Percentiles rank a stretch among this genome's conserved stretches.
Evolutionary conservation across 2,329 filamentous ascomycete genomes (phyloP).

Genomic region (Didymella arachidicola): DNA sequence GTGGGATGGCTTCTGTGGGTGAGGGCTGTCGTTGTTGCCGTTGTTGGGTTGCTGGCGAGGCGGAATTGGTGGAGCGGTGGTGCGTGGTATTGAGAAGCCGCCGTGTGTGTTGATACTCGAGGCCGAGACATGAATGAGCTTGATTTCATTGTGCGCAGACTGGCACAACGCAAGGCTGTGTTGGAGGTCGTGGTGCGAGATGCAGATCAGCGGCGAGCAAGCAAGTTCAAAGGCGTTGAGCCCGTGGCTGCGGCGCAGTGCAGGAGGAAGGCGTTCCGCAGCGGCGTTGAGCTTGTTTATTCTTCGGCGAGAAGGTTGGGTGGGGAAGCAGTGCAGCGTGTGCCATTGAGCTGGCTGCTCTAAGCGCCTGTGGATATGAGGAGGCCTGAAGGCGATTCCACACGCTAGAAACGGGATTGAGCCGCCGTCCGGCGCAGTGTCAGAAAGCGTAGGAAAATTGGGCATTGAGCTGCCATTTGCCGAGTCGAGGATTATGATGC

Average conservation of each 20-base stretch:
- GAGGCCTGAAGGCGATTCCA: slow-evolving; percentile 1
- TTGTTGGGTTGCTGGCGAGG: no score
- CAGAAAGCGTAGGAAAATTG: background rate
- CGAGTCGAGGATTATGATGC: background rate
- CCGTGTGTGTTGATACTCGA: background rate
- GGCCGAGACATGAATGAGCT: background rate
- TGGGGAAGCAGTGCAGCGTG: slow-evolving; percentile 6
- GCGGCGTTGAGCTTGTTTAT: slow-evolving; percentile 8
- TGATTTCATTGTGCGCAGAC: background rate
- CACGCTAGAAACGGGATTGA: slow-evolving; percentile 7
- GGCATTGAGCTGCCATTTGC: background rate
- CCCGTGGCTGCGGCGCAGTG: slow-evolving; percentile 9
- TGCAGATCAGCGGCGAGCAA: background rate
- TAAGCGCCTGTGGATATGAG: slow-evolving; percentile 14
- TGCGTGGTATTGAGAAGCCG: background rate
- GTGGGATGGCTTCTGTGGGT: no score
- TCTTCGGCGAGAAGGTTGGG: slow-evolving; percentile 18
- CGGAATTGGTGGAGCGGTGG: no score
- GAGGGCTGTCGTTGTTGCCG: no score
- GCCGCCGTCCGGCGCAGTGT: slow-evolving; percentile 9
- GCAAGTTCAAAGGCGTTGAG: slow-evolving; percentile 3
- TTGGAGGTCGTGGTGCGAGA: background rate
- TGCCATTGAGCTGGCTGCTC: slow-evolving; percentile 14
- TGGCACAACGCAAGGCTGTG: background rate
- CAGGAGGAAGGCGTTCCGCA: slow-evolving; percentile 6